Evolutionary conservation across 2,329 filamentous ascomycete species (phyloP).

Genomic region (Pestalotiopsis fici): DNA sequence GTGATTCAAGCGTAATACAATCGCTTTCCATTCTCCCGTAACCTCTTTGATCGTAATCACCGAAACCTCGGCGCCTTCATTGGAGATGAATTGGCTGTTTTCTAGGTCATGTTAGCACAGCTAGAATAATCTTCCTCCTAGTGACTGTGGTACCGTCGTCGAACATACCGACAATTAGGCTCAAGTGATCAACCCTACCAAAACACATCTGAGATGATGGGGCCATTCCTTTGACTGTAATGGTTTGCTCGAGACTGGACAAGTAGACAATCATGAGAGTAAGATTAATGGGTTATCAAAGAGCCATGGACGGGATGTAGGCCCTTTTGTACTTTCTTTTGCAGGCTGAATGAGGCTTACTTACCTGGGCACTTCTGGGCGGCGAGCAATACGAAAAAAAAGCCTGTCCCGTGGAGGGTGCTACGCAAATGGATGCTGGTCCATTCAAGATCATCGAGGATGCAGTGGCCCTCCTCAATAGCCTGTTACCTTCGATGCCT

Average conservation of each 20-base stretch:
- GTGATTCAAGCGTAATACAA: conserved; percentile 22
- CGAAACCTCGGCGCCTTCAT: conserved; percentile 23
- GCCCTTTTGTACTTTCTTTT: background rate
- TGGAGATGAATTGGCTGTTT: conserved; percentile 31
- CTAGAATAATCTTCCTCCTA: background rate
- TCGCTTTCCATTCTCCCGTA: conserved; percentile 21
- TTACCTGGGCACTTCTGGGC: too few species aligned
- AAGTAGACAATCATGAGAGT: background rate
- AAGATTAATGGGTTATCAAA: background rate
- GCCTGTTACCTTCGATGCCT: too few species aligned
- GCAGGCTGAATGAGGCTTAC: background rate
- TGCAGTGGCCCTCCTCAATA: too few species aligned
- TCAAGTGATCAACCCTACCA: background rate
- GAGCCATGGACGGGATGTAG: background rate
- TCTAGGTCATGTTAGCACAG: background rate
- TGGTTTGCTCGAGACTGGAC: background rate
- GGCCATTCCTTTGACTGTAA: background rate
- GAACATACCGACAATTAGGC: conserved; percentile 18
- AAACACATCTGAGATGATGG: background rate
- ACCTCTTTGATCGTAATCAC: conserved; percentile 24
- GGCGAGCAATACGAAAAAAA: too few species aligned
- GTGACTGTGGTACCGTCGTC: background rate
- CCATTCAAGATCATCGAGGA: too few species aligned
- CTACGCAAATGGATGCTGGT: too few species aligned
- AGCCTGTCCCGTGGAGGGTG: too few species aligned